Percentiles rank a stretch among this genome's conserved stretches.
Conservation (phyloP, 495 filamentous ascomycete species). For the Hypomontagnella monticulosa region DNA sequence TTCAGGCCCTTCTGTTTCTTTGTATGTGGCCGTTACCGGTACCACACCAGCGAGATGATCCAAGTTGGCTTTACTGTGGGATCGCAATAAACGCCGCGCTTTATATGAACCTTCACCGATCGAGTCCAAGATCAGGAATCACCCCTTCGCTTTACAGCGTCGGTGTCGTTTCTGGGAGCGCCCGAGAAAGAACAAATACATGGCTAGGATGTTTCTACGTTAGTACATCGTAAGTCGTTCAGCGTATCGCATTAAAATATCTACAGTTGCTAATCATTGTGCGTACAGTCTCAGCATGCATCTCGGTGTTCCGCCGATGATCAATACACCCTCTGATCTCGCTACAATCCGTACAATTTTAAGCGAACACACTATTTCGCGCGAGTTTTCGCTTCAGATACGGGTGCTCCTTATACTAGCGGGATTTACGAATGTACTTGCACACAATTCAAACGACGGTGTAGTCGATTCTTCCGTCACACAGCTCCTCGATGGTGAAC, state of each 20-base stretch:
- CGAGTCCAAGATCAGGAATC: conserved; percentile 15
- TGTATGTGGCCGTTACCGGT: conserved; percentile 48
- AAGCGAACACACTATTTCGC: conserved; percentile 34
- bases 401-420: conserved; percentile 37
- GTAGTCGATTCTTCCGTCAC: conserved; percentile 45
- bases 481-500: conserved; percentile 46
- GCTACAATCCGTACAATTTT: conserved; percentile 32
- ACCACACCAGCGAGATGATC: conserved; percentile 38
- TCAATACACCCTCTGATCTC: conserved; percentile 44
- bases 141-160: conserved; percentile 25
- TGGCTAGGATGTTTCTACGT: conserved; percentile 49
- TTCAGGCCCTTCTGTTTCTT: conserved; percentile 47
- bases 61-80: conserved; percentile 49
- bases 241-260: background rate
- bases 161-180: conserved; percentile 23
- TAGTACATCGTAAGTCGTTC: conserved; percentile 40
- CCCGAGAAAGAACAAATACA: conserved; percentile 38
- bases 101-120: conserved; percentile 44
- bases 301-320: conserved; percentile 44
- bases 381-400: conserved; percentile 38
- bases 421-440: conserved; percentile 39
- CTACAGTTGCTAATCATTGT: background rate
- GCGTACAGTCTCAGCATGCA: conserved; percentile 44
- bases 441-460: conserved; percentile 41
- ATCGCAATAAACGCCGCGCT: conserved; percentile 46